Evolutionary conservation across 2,329 filamentous ascomycete species (phyloP), one percentile per base, ranked within the genome.

Genomic region (Lachnellula suecica): DNA sequence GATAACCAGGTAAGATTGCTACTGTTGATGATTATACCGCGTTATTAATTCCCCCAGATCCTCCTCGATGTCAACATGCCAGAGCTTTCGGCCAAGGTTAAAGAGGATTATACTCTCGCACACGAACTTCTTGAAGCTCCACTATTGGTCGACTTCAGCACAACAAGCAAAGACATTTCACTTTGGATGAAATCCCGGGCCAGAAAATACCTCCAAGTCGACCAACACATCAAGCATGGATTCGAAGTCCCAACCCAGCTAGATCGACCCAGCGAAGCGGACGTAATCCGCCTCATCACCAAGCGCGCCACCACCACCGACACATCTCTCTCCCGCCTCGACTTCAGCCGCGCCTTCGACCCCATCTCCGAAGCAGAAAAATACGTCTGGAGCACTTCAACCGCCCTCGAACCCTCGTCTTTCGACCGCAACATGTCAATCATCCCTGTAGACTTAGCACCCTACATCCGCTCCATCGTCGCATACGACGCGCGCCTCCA

Each of bases 381-480:
- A 56, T 63, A 68, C 2, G 65, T 49, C 44, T 54, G 66, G 15
- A 59, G 64, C 34, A 56, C 7, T 64, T 25, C 66, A 70, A 1
- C 68, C 65, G 17, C 74, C 74, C 75, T 91, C 1, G 81, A 84
- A 29, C 78, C 87, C 0, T 92, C 89, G 0, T 83, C 87, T 0
- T 91, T 96, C 59, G 91, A 96, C 62, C 83, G 88, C 40, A 83
- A 84, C 0, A 73, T 88, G 62, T 68, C 70, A 0, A 74, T 85
- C 19, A 82, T 96, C 27, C 78, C 82, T 0, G 73, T 86, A 11
- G 94, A 99, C 58, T 76, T 97, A 2, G 92, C 91, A 0, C 94
- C 95, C 0, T 97, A 90, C 68, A 82, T 97, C n/a, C 88, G 95
- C 10, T 79, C 80, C 34, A 97, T 99, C 54, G 84, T 93, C 2